phyloP scores from a whole-genome alignment of 257 asterid genomes.

The Capsicum pubescens region DNA sequence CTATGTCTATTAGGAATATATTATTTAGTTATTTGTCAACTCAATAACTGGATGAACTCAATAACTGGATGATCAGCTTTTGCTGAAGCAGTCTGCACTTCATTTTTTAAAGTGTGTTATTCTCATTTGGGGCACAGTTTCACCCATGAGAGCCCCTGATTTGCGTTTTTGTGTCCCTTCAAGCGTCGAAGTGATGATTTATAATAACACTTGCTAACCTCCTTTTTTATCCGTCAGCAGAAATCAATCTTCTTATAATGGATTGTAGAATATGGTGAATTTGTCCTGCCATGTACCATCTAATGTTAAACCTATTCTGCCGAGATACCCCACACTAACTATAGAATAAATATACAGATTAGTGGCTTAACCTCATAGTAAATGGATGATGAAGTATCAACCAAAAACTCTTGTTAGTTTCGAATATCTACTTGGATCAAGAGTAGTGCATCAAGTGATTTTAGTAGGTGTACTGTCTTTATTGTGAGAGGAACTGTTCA shows the following conservation, averaged over 20 bases:
- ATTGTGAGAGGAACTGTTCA: too few relatives aligned
- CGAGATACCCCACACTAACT: slow-evolving; percentile 5
- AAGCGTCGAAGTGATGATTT: not conserved
- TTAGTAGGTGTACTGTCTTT: too few relatives aligned
- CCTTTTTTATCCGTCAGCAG: not conserved
- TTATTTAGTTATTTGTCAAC: too few relatives aligned
- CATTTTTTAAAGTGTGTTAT: not conserved
- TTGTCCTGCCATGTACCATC: not conserved
- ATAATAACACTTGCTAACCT: not conserved
- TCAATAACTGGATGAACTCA: too few relatives aligned
- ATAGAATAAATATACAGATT: too few relatives aligned
- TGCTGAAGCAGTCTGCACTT: not conserved
- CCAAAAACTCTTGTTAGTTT: too few relatives aligned
- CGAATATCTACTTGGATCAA: too few relatives aligned
- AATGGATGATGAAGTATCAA: too few relatives aligned
- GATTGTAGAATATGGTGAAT: not conserved
- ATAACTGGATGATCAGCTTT: too few relatives aligned
- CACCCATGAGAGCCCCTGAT: not conserved
- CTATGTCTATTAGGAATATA: too few relatives aligned
- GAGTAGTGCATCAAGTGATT: too few relatives aligned
- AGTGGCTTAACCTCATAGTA: too few relatives aligned
- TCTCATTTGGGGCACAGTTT: not conserved
- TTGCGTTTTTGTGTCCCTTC: not conserved
- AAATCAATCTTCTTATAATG: not conserved
- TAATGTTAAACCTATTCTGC: not conserved